Evolutionary conservation across 78 protist genomes (phyloP).

Genomic region (Dictyostelium discoideum): DNA sequence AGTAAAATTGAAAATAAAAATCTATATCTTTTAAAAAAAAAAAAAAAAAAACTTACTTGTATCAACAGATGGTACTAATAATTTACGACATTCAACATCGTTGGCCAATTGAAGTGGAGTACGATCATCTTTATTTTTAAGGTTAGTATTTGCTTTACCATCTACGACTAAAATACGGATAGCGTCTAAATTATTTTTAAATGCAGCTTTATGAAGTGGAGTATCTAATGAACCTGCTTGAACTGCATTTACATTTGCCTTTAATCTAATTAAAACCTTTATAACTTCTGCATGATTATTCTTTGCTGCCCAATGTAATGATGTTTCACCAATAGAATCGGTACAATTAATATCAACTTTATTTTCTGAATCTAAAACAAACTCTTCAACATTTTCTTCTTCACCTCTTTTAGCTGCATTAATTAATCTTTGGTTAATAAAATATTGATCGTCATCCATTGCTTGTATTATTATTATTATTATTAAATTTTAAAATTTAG

Average conservation of each 20-base stretch:
- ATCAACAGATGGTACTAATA: slow-evolving; percentile 48
- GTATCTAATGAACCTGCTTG: slow-evolving; percentile 8
- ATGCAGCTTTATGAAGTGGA: slow-evolving; percentile 62
- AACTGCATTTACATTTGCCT: slow-evolving; percentile 36
- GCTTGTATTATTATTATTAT: neutral
- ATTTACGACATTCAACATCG: slow-evolving; percentile 63
- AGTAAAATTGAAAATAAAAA: neutral
- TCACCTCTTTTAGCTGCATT: slow-evolving; percentile 80
- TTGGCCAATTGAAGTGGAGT: slow-evolving; percentile 62
- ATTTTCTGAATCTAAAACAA: slow-evolving; percentile 29
- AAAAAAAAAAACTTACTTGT: slow-evolving; percentile 26
- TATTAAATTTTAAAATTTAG: neutral
- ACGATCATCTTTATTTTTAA: slow-evolving; percentile 44
- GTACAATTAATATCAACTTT: slow-evolving; percentile 49
- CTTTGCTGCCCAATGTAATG: slow-evolving; percentile 59
- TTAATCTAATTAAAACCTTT: slow-evolving; percentile 26
- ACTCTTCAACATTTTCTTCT: slow-evolving; percentile 54
- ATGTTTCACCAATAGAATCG: slow-evolving; percentile 51
- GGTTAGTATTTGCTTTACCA: slow-evolving; percentile 12
- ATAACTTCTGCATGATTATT: slow-evolving; percentile 53
- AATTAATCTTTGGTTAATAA: slow-evolving; percentile 52
- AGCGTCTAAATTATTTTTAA: slow-evolving; percentile 37
- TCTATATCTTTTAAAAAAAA: no score
- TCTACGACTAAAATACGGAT: slow-evolving; percentile 12
- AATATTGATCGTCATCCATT: slow-evolving; percentile 57